Base-by-base conservation (phyloP, 306 rosid genomes). In the Rosa multiflora region DNA sequence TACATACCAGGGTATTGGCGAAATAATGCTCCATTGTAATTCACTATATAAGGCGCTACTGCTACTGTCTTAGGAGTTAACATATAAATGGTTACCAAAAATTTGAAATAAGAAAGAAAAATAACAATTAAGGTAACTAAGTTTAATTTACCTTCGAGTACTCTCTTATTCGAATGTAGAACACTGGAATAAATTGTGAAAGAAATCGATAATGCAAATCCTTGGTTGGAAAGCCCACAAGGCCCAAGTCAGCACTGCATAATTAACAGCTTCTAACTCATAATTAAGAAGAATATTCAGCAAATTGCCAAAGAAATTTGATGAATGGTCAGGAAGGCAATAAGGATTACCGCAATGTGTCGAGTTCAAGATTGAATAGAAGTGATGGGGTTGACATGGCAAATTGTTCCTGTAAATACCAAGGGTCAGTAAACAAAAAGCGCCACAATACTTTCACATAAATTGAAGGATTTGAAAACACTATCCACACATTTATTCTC, bases 221-320 rank as follows among this genome's bases (percentile, higher is more conserved):
- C 82, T 88, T 95, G 75, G 94, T 26, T 73, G 99, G 98, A 79
- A 95, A 92, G 74, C 99, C 97, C 46, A 88, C 84, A 82, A 95
- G 77, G 82, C 99, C 99, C 91, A 95, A 91, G 87, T 95, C 99
- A 81, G 99, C 99, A 84, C 97, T 95, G 96, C 79, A 82, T 87
- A 84, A 81, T 81, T 82, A 87, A 80, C 79, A 79, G 79, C 75
- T 77, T 85, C 73, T 62, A 75, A 73, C 67, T 67, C 76, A 59
- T 76, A 86, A 71, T 69, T 72, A 73, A 73, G 73, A 79, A 68
- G 52, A 67, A 63, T 79, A 53, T 53, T 52, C 63, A 29, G 56
- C 68, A 17, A 76, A 77, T 63, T 67, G 80, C 48, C 81, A 32
- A 76, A 66, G 43, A 66, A 53, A 67, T 73, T 52, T 78, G 32